Evolutionary conservation across 495 filamentous ascomycete genomes (phyloP).

Genomic region (Bombardia bombarda): DNA sequence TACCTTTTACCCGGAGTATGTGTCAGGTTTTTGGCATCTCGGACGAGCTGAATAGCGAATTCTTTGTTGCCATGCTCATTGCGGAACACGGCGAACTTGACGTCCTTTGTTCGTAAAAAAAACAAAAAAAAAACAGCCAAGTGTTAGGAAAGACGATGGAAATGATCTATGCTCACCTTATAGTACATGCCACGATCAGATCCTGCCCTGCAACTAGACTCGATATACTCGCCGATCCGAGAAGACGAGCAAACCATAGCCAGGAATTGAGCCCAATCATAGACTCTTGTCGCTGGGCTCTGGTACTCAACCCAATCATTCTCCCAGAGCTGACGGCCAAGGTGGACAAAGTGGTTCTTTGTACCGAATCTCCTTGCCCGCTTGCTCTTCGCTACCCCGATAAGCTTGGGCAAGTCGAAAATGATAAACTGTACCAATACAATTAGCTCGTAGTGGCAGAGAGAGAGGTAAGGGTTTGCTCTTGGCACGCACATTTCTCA

Average conservation of each 20-base stretch:
- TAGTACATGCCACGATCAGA: conserved; percentile 2
- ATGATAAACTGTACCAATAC: conserved; percentile 1
- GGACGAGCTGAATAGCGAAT: too few relatives aligned
- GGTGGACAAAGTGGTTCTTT: conserved; percentile 3
- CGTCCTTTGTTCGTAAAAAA: too few relatives aligned
- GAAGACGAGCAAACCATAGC: conserved; percentile 2
- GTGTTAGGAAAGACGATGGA: too few relatives aligned
- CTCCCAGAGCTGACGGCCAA: not conserved
- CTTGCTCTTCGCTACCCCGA: conserved; percentile 4
- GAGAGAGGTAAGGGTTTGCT: too few relatives aligned
- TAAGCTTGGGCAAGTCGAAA: conserved; percentile 5
- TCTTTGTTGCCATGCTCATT: too few relatives aligned
- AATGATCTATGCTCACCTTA: too few relatives aligned
- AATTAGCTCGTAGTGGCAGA: conserved; percentile 1
- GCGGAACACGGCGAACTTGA: too few relatives aligned
- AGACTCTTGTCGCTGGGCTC: conserved; percentile 1
- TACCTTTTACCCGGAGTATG: too few relatives aligned
- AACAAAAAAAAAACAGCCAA: too few relatives aligned
- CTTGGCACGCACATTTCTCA: conserved; percentile 2
- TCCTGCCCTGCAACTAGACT: conserved; percentile 3
- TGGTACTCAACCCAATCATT: conserved; percentile 2
- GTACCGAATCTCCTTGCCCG: conserved; percentile 1
- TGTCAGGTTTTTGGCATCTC: too few relatives aligned
- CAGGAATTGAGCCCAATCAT: conserved; percentile 1
- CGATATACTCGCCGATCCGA: conserved; percentile 5